A percentile compares a stretch with the other conserved stretches of the same genome.
Evolutionary conservation across 805 yeast species (phyloP).

Genomic region (Isabelozyma heimii): DNA sequence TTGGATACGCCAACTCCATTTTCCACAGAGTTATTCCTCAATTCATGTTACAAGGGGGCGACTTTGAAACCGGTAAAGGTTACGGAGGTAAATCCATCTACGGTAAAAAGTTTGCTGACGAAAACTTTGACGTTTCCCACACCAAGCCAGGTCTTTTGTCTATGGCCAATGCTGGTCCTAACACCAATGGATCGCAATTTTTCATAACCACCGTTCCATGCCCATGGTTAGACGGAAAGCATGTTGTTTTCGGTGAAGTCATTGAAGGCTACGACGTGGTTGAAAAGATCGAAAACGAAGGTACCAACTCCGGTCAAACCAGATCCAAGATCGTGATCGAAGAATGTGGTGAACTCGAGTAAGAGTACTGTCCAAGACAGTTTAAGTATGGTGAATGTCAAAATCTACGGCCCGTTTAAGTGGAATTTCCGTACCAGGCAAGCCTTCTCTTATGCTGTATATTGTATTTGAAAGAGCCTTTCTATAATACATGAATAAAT

Average conservation of each 20-base stretch:
- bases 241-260: constrained; percentile 92
- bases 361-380: neutral
- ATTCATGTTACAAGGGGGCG: constrained; percentile 51
- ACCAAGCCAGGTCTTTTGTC: constrained; percentile 77
- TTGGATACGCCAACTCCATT: constrained; percentile 42
- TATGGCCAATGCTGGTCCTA: constrained; percentile 98
- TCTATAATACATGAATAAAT: neutral
- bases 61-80: constrained; percentile 46
- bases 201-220: constrained; percentile 88
- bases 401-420: too few relatives aligned
- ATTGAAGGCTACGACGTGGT: constrained; percentile 78
- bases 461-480: constrained; percentile 1
- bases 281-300: constrained; percentile 74
- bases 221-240: constrained; percentile 91
- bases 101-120: constrained; percentile 76
- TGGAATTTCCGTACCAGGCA: too few relatives aligned
- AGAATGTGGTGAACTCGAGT: constrained; percentile 49
- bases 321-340: constrained; percentile 48
- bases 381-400: too few relatives aligned
- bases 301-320: constrained; percentile 49
- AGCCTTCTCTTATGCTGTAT: neutral
- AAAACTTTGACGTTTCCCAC: constrained; percentile 73
- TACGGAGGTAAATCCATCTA: constrained; percentile 49
- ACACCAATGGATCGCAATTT: constrained; percentile 97
- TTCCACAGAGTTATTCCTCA: constrained; percentile 49